These are phyloP conservation scores for Phaseolus lunatus DNA, from an alignment of 306 rosid genomes.

Conservation along the genomic window DNA sequence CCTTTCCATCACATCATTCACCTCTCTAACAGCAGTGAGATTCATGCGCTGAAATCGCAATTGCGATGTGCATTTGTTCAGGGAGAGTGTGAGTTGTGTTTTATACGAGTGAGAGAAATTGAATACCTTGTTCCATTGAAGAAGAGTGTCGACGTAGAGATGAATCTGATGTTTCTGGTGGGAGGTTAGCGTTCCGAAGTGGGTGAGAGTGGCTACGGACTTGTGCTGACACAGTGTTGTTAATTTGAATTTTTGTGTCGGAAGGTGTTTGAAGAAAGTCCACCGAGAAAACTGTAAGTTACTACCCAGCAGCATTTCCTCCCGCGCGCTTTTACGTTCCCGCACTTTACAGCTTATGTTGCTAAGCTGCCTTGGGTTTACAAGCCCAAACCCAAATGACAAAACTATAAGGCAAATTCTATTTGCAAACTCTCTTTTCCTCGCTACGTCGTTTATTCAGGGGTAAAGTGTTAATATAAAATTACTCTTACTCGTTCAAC, in stretches of 20 bases:
- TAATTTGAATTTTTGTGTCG: constrained; percentile 39
- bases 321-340: constrained; percentile 42
- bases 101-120: not conserved
- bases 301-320: constrained; percentile 51
- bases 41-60: constrained; percentile 73
- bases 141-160: constrained; percentile 83
- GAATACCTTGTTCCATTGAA: constrained; percentile 87
- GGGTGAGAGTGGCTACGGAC: constrained; percentile 45
- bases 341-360: not conserved
- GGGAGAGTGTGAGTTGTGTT: not conserved
- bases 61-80: not conserved
- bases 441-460: not conserved
- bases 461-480: not conserved
- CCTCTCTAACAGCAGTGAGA: constrained; percentile 79
- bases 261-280: constrained; percentile 84
- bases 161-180: constrained; percentile 73
- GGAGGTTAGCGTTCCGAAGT: constrained; percentile 62
- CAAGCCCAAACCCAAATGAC: constrained; percentile 9
- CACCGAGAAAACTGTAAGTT: constrained; percentile 52
- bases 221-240: constrained; percentile 45
- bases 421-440: not conserved
- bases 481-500: too few relatives aligned
- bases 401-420: not conserved
- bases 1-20: constrained; percentile 80
- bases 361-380: not conserved